Base-by-base conservation (phyloP, 2,329 filamentous ascomycete genomes). In the Cadophora gregata region DNA sequence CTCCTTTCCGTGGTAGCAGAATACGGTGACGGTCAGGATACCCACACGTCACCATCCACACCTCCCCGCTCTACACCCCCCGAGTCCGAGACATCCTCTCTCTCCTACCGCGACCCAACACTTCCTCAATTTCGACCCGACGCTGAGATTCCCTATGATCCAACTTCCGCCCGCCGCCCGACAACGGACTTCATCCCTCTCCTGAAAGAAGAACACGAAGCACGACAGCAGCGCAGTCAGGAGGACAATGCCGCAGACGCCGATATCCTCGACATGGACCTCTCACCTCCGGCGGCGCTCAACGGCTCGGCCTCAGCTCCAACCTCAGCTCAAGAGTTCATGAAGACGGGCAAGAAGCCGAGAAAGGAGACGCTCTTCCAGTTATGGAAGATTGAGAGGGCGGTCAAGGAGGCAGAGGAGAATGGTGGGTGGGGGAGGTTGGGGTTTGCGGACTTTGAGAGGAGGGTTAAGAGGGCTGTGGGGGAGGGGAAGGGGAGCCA, bases 361-460 rank as follows among this genome's bases (percentile, higher is more conserved):
- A 48, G 47, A 2, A 59, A 67, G 38, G 66, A 70, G 16, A 58
- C 27, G 8, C 56, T 75, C 8, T 74, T 69, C 60, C 55, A 67
- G 36, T 71, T 74, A 25, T 74, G 71, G 73, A 63, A 68, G 27
- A 58, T 58, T 27, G 75, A 77, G 14, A 62, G 55, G 27, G 69
- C 67, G 4, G 69, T 64, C 5, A 64, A 69, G 85, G 90, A 93
- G 76, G 90, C 92, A 1, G 83, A 83, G 64, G 81, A 84, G 66
- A 85, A 93, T 29, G 93, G 91, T n/a, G 94, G 93, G 0, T 91
- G 89, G 79, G 95, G 93, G 0, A 87, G 89, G 75, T 81, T 98
- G 58, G 91, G 80, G 75, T 94, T 90, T 71, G 84, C 86, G 0
- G 96, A 98, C 78, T 96, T 98, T 78, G 89, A 92, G 74, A 81